Base-by-base conservation (phyloP, 331 rosid genomes). In the Dryas integrifolia region DNA sequence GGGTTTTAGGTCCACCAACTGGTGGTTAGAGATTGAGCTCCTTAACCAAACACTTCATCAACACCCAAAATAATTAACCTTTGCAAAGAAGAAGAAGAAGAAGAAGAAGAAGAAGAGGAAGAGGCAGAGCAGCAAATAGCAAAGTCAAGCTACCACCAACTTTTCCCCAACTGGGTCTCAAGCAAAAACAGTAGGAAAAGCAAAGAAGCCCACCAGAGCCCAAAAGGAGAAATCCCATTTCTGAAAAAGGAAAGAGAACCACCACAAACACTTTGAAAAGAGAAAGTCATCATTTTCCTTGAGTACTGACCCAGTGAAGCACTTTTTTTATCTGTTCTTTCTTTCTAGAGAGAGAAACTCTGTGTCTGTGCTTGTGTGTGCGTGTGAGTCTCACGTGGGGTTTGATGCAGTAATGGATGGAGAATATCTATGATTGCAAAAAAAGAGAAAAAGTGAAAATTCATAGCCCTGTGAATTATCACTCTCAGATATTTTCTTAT, bases 1-100 rank as follows among this genome's bases (percentile, higher is more conserved):
- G 85, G 87, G 80, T 85, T 80, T 77, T 68, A 78, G 86, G 81
- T 85, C 77, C 72, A 89, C 92, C 90, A 80, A 89, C 92, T 85
- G 89, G 90, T 89, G 15, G 96, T 84, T 89, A 82, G 79, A 77
- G 89, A 89, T 82, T 82, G 79, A 79, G 81, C 88, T 81, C 49
- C 84, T 80, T 81, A 84, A 84, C 90, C 89, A 80, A 85, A 85
- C 80, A 18, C 70, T 16, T 57, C 64, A 50, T 77, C 69, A 80
- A 78, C 61, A 78, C 82, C 77, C 38, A 43, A 59, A 73, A 65
- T 24, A 55, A n/a, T n/a, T 51, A 35, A 43, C 40, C 69, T 60
- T 38, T 38, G 75, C 63, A 16, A 4, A 35, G 13, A 55, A 4
- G 35, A 39, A 70, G 30, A 51, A 48, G 50, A 35, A 58, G 59